Percentiles rank a stretch among this genome's conserved stretches.
Evolutionary conservation across 2,329 filamentous ascomycete species (phyloP).

Genomic region (Pseudogymnoascus verrucosus): DNA sequence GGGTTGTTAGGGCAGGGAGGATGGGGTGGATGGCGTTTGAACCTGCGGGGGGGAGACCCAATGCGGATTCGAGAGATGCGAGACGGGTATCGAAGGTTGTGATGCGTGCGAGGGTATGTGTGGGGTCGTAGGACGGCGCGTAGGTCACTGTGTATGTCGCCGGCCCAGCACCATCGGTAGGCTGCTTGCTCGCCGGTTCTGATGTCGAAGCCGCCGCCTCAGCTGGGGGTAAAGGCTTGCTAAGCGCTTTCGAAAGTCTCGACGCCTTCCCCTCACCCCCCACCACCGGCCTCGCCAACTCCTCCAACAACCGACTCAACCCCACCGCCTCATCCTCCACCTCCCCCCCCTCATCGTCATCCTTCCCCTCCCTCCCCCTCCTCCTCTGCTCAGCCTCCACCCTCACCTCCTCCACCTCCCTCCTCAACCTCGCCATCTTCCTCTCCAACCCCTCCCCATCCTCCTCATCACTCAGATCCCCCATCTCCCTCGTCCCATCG

Average conservation of each 20-base stretch:
- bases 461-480: slow-evolving; percentile 68
- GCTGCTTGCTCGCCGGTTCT: slow-evolving; percentile 17
- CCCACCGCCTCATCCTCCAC: slow-evolving; percentile 53
- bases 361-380: slow-evolving; percentile 36
- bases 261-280: slow-evolving; percentile 14
- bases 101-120: slow-evolving; percentile 66
- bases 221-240: slow-evolving; percentile 12
- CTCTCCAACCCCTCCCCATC: slow-evolving; percentile 68
- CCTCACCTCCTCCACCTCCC: slow-evolving; percentile 69
- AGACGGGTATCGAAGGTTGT: slow-evolving; percentile 84
- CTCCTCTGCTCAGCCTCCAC: slow-evolving; percentile 50
- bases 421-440: slow-evolving; percentile 72
- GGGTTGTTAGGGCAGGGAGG: slow-evolving; percentile 69
- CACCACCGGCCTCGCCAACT: slow-evolving; percentile 35
- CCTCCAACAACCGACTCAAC: slow-evolving; percentile 64
- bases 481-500: slow-evolving; percentile 59
- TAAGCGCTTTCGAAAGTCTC: slow-evolving; percentile 22
- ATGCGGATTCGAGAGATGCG: slow-evolving; percentile 65
- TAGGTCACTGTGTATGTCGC: slow-evolving; percentile 59
- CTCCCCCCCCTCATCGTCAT: slow-evolving; percentile 31
- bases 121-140: slow-evolving; percentile 56
- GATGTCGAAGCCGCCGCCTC: slow-evolving; percentile 20
- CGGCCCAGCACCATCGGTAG: slow-evolving; percentile 19
- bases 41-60: slow-evolving; percentile 53
- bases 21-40: slow-evolving; percentile 58